Percentiles rank a stretch among this genome's conserved stretches.
Evolutionary conservation across 2,329 filamentous ascomycete genomes (phyloP).

Genomic region (Chaetomiaceae sp.): DNA sequence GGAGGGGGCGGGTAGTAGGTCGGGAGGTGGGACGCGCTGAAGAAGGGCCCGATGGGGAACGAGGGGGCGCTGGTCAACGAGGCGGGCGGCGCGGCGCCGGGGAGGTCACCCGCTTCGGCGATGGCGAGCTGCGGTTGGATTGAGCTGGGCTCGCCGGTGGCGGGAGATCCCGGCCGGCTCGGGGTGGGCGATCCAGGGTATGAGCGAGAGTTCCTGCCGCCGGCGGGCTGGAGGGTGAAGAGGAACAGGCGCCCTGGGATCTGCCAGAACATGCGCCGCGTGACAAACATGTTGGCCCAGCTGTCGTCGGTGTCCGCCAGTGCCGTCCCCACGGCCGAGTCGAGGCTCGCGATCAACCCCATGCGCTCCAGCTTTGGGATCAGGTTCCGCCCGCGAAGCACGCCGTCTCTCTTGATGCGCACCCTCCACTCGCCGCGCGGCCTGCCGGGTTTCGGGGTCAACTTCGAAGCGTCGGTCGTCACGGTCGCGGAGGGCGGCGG

Average conservation of each 20-base stretch:
- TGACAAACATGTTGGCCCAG: slow-evolving; percentile 80
- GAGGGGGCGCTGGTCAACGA: slow-evolving; percentile 33
- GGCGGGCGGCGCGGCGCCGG: slow-evolving; percentile 37
- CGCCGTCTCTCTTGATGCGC: slow-evolving; percentile 79
- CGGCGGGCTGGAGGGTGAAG: slow-evolving; percentile 66
- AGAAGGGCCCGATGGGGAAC: slow-evolving; percentile 63
- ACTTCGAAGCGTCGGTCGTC: slow-evolving; percentile 56
- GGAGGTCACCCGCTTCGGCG: slow-evolving; percentile 35
- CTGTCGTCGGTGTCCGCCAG: slow-evolving; percentile 58
- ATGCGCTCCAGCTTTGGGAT: slow-evolving; percentile 90
- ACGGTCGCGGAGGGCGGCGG: slow-evolving; percentile 63
- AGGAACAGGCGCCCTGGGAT: slow-evolving; percentile 81
- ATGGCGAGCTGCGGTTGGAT: slow-evolving; percentile 25
- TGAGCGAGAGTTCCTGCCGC: slow-evolving; percentile 34
- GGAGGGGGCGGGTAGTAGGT: slow-evolving; percentile 87
- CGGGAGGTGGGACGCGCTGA: slow-evolving; percentile 77
- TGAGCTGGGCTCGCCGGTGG: slow-evolving; percentile 27
- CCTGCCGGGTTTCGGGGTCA: slow-evolving; percentile 64
- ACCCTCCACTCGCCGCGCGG: slow-evolving; percentile 85
- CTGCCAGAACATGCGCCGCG: slow-evolving; percentile 84
- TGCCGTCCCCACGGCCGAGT: slow-evolving; percentile 68
- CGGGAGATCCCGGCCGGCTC: slow-evolving; percentile 53
- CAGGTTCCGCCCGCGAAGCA: slow-evolving; percentile 76
- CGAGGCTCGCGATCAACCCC: slow-evolving; percentile 73
- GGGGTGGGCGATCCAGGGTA: slow-evolving; percentile 48